Evolutionary conservation across 2,329 filamentous ascomycete species (phyloP), one percentile per base, ranked within the genome.

Genomic region (Xylogone sp.): DNA sequence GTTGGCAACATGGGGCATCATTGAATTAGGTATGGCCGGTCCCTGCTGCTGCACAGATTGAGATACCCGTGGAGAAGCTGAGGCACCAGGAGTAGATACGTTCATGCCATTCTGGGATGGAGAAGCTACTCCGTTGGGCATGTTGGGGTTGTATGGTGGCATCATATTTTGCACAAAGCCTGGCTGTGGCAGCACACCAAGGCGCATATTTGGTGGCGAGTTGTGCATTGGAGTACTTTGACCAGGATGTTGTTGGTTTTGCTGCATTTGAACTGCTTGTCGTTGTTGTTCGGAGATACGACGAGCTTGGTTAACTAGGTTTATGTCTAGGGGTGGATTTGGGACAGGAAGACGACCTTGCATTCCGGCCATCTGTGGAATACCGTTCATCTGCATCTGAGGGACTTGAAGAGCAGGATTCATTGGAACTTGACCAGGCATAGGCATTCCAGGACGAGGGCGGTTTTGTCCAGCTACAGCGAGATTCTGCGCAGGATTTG

Each of bases 241-340:
- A 27, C 61, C 58, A 43, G 59, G 54, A 45, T 65, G 62, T 53
- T 66, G 65, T 48, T 64, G 59, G 46, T 63, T 61, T 51, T 69
- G 68, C 43, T 68, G 53, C 46, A 57, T 57, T 39, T 53, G 74
- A 3, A 77, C 72, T 12, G 72, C 73, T 39, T 71, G 75, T 13
- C 81, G 75, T 18, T 39, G 83, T 60, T 84, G 81, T 60, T 87
- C 83, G 10, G 86, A 77, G 42, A 88, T 82, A 43, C 82, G 80
- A 50, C 84, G 82, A 16, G 84, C 80, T 61, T 87, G 84, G 59
- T 86, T 72, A 59, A 84, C 75, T 45, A 84, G 68, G 50, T 75
- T 76, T 21, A 79, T 71, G 53, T 84, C 79, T 2, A 80, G 64
- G 43, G 70, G 71, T 7, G 71, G 68, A 46, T 71, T 73, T 5